Evolutionary conservation across 208 protist species (phyloP).

Genomic region (Trypanosoma caninum): DNA sequence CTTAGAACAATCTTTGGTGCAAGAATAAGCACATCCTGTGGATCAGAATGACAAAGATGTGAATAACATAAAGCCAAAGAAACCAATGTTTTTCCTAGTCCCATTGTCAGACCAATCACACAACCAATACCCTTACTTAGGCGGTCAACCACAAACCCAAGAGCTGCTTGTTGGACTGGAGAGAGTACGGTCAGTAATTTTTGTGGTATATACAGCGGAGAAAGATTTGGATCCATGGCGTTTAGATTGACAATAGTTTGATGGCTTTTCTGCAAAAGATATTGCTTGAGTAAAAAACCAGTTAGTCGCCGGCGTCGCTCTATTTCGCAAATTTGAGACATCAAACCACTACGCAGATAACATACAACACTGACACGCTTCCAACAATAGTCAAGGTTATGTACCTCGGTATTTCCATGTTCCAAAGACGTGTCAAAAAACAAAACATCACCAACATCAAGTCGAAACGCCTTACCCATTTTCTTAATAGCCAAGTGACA

Average conservation of each 20-base stretch:
- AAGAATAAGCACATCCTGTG: conserved; percentile 73
- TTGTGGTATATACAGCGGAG: conserved; percentile 61
- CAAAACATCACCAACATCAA: conserved; percentile 81
- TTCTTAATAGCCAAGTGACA: conserved; percentile 84
- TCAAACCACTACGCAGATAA: conserved; percentile 80
- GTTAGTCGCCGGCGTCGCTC: conserved; percentile 69
- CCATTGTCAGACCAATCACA: conserved; percentile 87
- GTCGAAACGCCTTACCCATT: conserved; percentile 62
- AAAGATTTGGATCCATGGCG: conserved; percentile 32
- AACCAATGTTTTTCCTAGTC: conserved; percentile 89
- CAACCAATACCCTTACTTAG: conserved; percentile 59
- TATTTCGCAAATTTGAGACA: conserved; percentile 72
- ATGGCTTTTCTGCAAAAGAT: conserved; percentile 17
- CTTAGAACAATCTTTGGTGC: conserved; percentile 75
- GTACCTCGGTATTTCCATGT: conserved; percentile 90
- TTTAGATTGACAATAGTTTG: conserved; percentile 72
- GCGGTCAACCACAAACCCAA: conserved; percentile 69
- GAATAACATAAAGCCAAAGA: conserved; percentile 76
- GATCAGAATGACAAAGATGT: conserved; percentile 33
- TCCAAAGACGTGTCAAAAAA: conserved; percentile 87
- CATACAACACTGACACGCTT: conserved; percentile 78
- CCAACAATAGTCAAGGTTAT: conserved; percentile 38
- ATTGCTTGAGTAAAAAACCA: conserved; percentile 28
- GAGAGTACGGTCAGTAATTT: conserved; percentile 44
- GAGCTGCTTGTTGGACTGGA: conserved; percentile 64